These are phyloP conservation scores for Fomitopsis pulvina DNA, from an alignment of 768 basidiomycete species.

Conservation along the genomic window DNA sequence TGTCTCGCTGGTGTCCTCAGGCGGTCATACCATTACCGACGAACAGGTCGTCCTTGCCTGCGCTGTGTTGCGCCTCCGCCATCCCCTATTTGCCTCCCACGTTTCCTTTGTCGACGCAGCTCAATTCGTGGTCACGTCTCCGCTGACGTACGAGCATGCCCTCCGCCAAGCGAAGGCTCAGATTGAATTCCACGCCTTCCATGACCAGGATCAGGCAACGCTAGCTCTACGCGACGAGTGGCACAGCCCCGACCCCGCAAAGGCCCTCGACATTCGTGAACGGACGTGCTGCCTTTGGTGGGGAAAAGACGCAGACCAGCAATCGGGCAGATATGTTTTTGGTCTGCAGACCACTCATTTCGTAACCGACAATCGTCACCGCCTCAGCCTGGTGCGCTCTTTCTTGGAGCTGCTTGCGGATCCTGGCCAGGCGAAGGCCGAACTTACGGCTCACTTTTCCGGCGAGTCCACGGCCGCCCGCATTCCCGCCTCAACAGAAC, in stretches of 20 bases:
- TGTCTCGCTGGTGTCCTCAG: background rate
- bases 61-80: background rate
- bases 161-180: background rate
- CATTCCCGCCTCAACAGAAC: background rate
- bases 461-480: too few relatives aligned
- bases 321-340: background rate
- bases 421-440: background rate
- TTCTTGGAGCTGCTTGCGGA: slow-evolving; percentile 1
- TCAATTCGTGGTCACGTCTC: background rate
- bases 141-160: background rate
- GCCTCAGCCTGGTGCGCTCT: background rate
- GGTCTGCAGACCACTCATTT: background rate
- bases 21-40: background rate
- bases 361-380: background rate
- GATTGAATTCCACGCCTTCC: background rate
- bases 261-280: background rate
- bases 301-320: background rate
- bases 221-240: background rate
- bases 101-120: background rate
- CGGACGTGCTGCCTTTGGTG: background rate
- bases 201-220: background rate
- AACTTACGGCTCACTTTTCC: background rate
- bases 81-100: background rate
- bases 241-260: background rate
- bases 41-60: background rate